These are phyloP conservation scores for Singerocomus rubriflavus DNA, from an alignment of 1,284 basidiomycete genomes.

Conservation along the genomic window DNA sequence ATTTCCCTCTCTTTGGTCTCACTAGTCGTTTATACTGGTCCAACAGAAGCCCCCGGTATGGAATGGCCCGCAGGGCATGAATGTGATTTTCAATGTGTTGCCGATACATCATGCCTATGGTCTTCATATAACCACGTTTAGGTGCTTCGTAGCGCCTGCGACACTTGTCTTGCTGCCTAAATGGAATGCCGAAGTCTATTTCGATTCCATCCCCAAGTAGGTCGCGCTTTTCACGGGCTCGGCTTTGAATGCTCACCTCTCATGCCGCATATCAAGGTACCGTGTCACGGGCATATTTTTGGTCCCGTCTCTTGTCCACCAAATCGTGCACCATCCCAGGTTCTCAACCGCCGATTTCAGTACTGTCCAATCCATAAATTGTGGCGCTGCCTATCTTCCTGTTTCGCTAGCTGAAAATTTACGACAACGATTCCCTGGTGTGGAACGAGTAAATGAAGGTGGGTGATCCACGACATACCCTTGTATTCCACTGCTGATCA, in stretches of 20 bases:
- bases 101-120: constrained; percentile 72
- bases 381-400: constrained; percentile 68
- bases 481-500: constrained; percentile 1
- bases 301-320: constrained; percentile 65
- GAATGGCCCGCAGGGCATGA: constrained; percentile 41
- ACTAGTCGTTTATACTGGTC: background rate
- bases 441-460: constrained; percentile 49
- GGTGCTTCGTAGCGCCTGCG: constrained; percentile 40
- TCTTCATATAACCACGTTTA: constrained; percentile 52
- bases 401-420: constrained; percentile 48
- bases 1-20: background rate
- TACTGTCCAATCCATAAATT: constrained; percentile 42
- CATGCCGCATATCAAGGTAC: constrained; percentile 38
- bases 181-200: constrained; percentile 54
- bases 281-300: constrained; percentile 48
- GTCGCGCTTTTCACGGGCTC: constrained; percentile 6
- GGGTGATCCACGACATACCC: constrained; percentile 5
- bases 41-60: constrained; percentile 39
- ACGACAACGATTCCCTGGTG: constrained; percentile 35
- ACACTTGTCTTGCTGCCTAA: constrained; percentile 55
- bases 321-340: constrained; percentile 56
- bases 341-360: constrained; percentile 52
- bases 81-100: constrained; percentile 53
- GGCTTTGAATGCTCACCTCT: background rate
- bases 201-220: constrained; percentile 45